Conservation (phyloP, 805 yeast genomes). For the Komagataella pseudopastoris region DNA sequence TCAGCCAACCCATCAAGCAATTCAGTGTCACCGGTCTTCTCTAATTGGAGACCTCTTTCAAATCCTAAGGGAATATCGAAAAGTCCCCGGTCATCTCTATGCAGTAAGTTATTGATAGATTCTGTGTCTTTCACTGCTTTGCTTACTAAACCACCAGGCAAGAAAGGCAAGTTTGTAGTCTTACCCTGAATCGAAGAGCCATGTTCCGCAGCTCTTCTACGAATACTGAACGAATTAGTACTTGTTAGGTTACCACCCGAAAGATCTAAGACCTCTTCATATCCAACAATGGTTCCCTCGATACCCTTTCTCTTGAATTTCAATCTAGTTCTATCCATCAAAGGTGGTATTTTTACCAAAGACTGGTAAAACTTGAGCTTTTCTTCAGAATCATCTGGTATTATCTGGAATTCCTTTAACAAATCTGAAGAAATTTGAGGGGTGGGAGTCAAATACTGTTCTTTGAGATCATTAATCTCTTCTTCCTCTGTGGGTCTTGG, state of each 20-base stretch:
- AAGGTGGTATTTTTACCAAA: slow-evolving; percentile 44
- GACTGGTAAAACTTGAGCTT: slow-evolving; percentile 24
- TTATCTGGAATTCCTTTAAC: slow-evolving; percentile 51
- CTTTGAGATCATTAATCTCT: slow-evolving; percentile 12
- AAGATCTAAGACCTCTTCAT: slow-evolving; percentile 47
- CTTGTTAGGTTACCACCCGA: slow-evolving; percentile 32
- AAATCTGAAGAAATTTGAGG: slow-evolving; percentile 54
- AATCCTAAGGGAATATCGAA: slow-evolving; percentile 80
- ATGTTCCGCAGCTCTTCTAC: slow-evolving; percentile 51
- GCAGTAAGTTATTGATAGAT: slow-evolving; percentile 30
- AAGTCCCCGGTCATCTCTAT: slow-evolving; percentile 61
- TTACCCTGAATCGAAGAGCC: slow-evolving; percentile 55
- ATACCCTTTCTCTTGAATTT: slow-evolving; percentile 67
- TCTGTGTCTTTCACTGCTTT: slow-evolving; percentile 12
- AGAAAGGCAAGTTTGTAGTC: slow-evolving; percentile 70
- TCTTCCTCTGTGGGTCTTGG: slow-evolving; percentile 5
- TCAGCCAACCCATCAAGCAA: slow-evolving; percentile 5
- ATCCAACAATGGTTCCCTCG: slow-evolving; percentile 50
- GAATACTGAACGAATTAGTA: slow-evolving; percentile 59
- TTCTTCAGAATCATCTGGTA: slow-evolving; percentile 23
- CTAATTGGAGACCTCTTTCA: slow-evolving; percentile 45
- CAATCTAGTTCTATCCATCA: slow-evolving; percentile 48
- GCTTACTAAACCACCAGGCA: slow-evolving; percentile 65
- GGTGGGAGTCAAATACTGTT: slow-evolving; percentile 49
- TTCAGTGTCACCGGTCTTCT: slow-evolving; percentile 1